Conservation (phyloP, 176 grass and related monocot genomes). For the Bonia amplexicaulis region DNA sequence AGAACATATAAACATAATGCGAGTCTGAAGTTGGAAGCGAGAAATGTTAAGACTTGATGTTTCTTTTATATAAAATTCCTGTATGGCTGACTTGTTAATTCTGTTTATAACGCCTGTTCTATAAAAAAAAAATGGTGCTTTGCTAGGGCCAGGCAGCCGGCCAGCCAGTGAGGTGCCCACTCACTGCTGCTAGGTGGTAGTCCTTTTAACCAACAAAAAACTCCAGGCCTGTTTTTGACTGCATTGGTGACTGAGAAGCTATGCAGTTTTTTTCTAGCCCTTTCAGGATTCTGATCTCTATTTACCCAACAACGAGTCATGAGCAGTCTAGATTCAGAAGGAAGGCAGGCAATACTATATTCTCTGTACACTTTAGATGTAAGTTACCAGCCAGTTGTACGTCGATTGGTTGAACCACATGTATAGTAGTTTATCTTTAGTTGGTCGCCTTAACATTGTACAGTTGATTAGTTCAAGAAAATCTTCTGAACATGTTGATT, state of each 20-base stretch:
- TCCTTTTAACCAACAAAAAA: slow-evolving; percentile 59
- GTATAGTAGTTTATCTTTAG: no score
- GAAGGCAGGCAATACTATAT: slow-evolving; percentile 35
- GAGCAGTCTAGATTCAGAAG: slow-evolving; percentile 38
- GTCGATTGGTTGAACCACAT: slow-evolving; percentile 13
- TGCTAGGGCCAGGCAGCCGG: slow-evolving; percentile 23
- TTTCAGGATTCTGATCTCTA: slow-evolving; percentile 31
- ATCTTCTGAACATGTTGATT: no score
- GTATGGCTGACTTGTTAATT: not conserved
- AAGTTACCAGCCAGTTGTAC: slow-evolving; percentile 15
- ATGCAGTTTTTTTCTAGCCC: slow-evolving; percentile 30
- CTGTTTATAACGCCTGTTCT: not conserved
- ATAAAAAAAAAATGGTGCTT: not conserved
- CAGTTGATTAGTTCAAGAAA: no score
- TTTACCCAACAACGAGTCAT: slow-evolving; percentile 29
- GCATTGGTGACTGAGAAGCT: slow-evolving; percentile 61
- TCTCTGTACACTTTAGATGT: slow-evolving; percentile 15
- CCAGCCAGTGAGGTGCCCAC: slow-evolving; percentile 45
- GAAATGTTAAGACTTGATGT: not conserved
- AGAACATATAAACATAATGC: not conserved
- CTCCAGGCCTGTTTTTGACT: slow-evolving; percentile 58
- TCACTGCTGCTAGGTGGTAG: slow-evolving; percentile 45
- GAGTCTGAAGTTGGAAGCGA: not conserved
- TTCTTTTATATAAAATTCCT: not conserved
- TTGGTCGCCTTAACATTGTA: no score